phyloP scores from a whole-genome alignment of 495 filamentous ascomycete species.

The Oidiodendron maius region DNA sequence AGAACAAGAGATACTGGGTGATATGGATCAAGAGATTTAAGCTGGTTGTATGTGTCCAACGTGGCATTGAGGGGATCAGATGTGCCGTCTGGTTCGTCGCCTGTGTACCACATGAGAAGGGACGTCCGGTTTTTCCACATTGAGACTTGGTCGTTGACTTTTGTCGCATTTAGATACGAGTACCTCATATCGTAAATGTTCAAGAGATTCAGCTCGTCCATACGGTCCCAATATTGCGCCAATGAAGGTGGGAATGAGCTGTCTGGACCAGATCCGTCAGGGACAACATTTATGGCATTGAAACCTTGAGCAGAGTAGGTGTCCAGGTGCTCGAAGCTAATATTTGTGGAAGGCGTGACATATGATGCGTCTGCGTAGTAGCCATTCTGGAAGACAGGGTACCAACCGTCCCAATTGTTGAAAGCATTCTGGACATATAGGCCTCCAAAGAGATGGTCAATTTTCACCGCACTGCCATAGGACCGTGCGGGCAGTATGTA shows the following conservation, averaged over 20 bases:
- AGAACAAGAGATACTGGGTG: conserved; percentile 61
- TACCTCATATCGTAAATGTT: conserved; percentile 62
- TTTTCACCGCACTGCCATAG: conserved; percentile 52
- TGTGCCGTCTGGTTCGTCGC: conserved; percentile 66
- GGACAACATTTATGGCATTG: conserved; percentile 49
- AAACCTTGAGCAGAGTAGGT: conserved; percentile 35
- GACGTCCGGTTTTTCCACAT: conserved; percentile 43
- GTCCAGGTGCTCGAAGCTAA: conserved; percentile 36
- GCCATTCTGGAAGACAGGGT: conserved; percentile 55
- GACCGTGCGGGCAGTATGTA: conserved; percentile 50
- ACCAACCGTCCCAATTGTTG: conserved; percentile 27
- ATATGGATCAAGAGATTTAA: conserved; percentile 58
- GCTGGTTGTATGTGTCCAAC: conserved; percentile 28
- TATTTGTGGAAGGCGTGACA: conserved; percentile 39
- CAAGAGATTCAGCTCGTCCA: conserved; percentile 51
- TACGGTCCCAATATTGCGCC: conserved; percentile 43
- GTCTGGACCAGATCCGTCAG: conserved; percentile 34
- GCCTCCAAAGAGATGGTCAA: conserved; percentile 57
- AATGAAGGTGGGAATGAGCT: conserved; percentile 35
- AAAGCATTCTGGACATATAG: conserved; percentile 32
- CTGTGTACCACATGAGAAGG: conserved; percentile 61
- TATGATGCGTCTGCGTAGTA: conserved; percentile 54
- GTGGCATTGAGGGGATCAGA: conserved; percentile 49
- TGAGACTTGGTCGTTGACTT: conserved; percentile 45
- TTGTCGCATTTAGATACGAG: conserved; percentile 50